Evolutionary conservation across 2,329 filamentous ascomycete genomes (phyloP).

Genomic region (Alternaria angustiovoidea): DNA sequence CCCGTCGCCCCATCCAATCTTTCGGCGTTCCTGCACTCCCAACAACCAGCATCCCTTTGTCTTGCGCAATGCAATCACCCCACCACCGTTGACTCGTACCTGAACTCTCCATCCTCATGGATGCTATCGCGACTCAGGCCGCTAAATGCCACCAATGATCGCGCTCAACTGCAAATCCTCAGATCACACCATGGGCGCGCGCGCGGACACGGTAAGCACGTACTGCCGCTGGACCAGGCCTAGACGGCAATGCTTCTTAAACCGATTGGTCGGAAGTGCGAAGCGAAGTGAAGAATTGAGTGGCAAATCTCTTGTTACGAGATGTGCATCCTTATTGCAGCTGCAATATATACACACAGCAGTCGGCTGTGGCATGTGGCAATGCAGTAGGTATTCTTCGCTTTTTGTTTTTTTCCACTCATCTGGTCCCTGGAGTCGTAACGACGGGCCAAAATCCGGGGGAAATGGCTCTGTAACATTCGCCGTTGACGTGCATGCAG

Average conservation of each 20-base stretch:
- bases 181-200: neutral
- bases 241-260: neutral
- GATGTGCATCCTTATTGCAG: neutral
- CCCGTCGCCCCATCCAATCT: neutral
- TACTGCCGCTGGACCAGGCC: conserved; percentile 8
- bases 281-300: neutral
- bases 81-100: neutral
- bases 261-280: conserved; percentile 5
- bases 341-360: neutral
- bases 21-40: neutral
- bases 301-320: neutral
- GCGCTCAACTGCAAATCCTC: neutral
- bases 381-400: neutral
- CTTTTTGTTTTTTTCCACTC: neutral
- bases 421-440: neutral
- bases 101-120: neutral
- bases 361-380: neutral
- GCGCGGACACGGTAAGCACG: conserved; percentile 13
- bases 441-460: neutral
- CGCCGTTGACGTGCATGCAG: neutral
- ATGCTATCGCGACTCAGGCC: neutral
- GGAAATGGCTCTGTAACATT: neutral
- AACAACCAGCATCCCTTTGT: neutral
- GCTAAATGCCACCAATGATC: conserved; percentile 5
- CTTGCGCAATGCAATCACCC: neutral